Conservation (phyloP, 2,329 filamentous ascomycete species). For the Drechslerella stenobrocha region DNA sequence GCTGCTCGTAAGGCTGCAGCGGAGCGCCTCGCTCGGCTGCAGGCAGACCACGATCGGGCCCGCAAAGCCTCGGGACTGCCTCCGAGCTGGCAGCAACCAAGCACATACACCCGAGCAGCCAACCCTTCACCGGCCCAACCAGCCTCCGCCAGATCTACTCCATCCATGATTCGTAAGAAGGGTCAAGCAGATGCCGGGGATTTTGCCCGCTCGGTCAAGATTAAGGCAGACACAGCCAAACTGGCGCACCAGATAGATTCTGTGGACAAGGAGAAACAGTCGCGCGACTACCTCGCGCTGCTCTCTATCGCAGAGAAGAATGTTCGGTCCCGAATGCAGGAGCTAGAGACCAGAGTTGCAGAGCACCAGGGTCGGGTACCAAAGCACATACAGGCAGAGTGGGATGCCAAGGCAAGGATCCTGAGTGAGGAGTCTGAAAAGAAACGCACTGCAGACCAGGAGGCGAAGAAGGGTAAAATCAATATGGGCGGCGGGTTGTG, state of each 20-base stretch:
- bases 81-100: constrained; percentile 28
- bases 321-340: constrained; percentile 38
- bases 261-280: constrained; percentile 40
- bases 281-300: constrained; percentile 34
- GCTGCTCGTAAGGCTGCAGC: constrained; percentile 42
- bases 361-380: constrained; percentile 38
- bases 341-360: constrained; percentile 45
- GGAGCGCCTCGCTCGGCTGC: constrained; percentile 32
- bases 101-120: constrained; percentile 15
- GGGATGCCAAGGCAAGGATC: constrained; percentile 40
- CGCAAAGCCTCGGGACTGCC: constrained; percentile 39
- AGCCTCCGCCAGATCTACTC: constrained; percentile 5
- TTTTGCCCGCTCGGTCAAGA: constrained; percentile 32
- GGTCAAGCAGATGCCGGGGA: constrained; percentile 21
- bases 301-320: constrained; percentile 33
- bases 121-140: constrained; percentile 9
- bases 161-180: constrained; percentile 3
- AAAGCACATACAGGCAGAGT: constrained; percentile 43
- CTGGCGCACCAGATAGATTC: constrained; percentile 29
- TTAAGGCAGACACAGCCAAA: constrained; percentile 42
- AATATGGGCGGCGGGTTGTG: constrained; percentile 46
- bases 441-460: constrained; percentile 30
- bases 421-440: constrained; percentile 33
- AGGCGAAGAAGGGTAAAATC: constrained; percentile 43
- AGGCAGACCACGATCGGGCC: constrained; percentile 41